Evolutionary conservation across 2,329 filamentous ascomycete species (phyloP).

Genomic region (Fusarium buharicum): DNA sequence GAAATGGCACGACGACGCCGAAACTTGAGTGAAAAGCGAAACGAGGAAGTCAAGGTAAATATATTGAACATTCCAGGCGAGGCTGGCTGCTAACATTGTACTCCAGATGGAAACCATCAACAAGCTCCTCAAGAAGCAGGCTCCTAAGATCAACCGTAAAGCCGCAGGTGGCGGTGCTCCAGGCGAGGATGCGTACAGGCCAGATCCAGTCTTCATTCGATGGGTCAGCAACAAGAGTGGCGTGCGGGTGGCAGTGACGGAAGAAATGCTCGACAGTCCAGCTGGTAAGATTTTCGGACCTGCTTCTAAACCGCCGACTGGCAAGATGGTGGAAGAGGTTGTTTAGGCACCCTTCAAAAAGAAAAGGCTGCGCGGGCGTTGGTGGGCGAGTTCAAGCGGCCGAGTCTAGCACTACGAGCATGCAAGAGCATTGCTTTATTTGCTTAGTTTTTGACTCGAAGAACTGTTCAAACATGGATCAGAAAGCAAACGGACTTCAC

Average conservation of each 20-base stretch:
- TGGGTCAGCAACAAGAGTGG: constrained; percentile 77
- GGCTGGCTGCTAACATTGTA: constrained; percentile 12
- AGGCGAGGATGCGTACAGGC: constrained; percentile 59
- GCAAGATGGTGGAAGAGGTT: constrained; percentile 68
- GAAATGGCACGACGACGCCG: constrained; percentile 71
- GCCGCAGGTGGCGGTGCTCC: constrained; percentile 53
- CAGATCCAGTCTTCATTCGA: constrained; percentile 72
- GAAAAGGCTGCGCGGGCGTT: not conserved
- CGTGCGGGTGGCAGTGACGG: constrained; percentile 70
- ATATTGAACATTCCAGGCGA: constrained; percentile 6
- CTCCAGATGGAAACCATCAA: constrained; percentile 88
- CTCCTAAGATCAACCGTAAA: constrained; percentile 75
- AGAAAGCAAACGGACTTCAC: constrained; percentile 2
- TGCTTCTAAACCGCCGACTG: constrained; percentile 47
- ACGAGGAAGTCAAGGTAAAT: constrained; percentile 70
- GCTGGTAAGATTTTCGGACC: constrained; percentile 67
- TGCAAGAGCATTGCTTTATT: too few relatives aligned
- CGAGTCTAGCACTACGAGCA: not conserved
- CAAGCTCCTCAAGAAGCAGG: constrained; percentile 87
- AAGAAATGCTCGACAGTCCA: constrained; percentile 73
- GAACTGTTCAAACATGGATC: not conserved
- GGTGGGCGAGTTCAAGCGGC: not conserved
- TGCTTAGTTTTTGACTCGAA: not conserved
- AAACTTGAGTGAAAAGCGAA: constrained; percentile 72
- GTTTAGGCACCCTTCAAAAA: constrained; percentile 43